Conservation (phyloP, 2,329 filamentous ascomycete species). For the Epichloe brachyelytri region DNA sequence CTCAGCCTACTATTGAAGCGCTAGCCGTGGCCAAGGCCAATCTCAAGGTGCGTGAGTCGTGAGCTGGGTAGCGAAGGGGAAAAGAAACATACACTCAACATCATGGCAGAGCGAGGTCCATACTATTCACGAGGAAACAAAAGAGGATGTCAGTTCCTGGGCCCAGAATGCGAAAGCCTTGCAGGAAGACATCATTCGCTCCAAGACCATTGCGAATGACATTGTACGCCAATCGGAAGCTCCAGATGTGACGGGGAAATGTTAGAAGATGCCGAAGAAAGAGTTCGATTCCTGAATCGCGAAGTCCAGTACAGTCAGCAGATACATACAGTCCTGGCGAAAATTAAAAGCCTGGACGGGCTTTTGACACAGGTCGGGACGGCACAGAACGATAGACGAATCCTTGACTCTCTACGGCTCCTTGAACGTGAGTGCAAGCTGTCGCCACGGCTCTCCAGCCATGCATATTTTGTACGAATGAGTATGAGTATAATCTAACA, state of each 20-base stretch:
- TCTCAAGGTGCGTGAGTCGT: conserved; percentile 24
- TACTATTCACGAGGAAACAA: conserved; percentile 60
- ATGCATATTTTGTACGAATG: not conserved
- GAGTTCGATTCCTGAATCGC: conserved; percentile 40
- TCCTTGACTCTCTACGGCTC: conserved; percentile 43
- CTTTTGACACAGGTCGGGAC: conserved; percentile 50
- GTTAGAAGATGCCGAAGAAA: conserved; percentile 39
- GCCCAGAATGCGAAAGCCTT: conserved; percentile 71
- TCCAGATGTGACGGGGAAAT: conserved; percentile 37
- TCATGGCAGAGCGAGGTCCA: conserved; percentile 48
- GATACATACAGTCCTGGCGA: conserved; percentile 35
- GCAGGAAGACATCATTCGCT: conserved; percentile 73
- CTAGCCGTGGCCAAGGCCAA: conserved; percentile 22
- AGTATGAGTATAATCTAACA: conserved; percentile 8
- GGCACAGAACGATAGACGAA: conserved; percentile 38
- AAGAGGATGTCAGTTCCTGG: conserved; percentile 74
- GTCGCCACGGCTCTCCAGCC: not conserved
- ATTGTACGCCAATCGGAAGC: conserved; percentile 68
- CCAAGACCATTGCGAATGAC: conserved; percentile 64
- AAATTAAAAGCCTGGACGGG: conserved; percentile 43
- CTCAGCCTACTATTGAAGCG: conserved; percentile 27
- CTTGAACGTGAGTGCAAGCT: conserved; percentile 37
- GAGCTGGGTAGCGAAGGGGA: not conserved
- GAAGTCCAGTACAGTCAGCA: conserved; percentile 49
- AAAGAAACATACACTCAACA: not conserved